Evolutionary conservation across 2,329 filamentous ascomycete species (phyloP).

Genomic region (Exophiala spinifera): DNA sequence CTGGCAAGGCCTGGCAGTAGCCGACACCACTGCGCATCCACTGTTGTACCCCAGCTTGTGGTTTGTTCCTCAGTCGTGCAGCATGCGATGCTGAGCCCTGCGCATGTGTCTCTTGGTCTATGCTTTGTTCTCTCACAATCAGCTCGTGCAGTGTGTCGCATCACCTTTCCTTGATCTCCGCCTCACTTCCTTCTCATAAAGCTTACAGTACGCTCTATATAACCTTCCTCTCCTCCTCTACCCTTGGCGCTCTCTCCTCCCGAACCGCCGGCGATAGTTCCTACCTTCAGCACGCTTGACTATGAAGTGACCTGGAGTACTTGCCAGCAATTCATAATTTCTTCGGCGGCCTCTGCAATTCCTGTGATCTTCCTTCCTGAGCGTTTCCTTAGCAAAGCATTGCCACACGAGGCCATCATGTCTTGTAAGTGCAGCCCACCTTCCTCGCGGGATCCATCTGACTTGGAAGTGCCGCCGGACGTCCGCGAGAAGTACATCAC

Average conservation of each 20-base stretch:
- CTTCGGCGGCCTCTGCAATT: neutral
- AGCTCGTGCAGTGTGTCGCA: neutral
- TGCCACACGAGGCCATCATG: slow-evolving; percentile 10
- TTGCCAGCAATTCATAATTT: neutral
- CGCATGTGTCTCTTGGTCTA: neutral
- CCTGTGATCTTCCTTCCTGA: neutral
- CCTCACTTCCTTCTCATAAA: neutral
- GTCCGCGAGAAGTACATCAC: slow-evolving; percentile 50
- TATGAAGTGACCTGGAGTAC: slow-evolving; percentile 11
- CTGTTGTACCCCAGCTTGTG: neutral
- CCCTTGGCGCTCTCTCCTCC: neutral
- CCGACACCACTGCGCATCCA: neutral
- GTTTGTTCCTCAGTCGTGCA: neutral
- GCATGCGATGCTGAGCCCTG: neutral
- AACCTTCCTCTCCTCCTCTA: neutral
- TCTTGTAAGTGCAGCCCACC: slow-evolving; percentile 16
- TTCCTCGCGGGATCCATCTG: slow-evolving; percentile 1
- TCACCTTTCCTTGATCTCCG: neutral
- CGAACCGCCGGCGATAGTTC: neutral
- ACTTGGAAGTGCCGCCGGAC: slow-evolving; percentile 46
- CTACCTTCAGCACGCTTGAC: slow-evolving; percentile 2
- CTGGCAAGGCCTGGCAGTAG: neutral
- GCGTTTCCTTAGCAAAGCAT: neutral
- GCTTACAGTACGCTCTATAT: neutral
- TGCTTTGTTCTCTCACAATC: neutral